Base-by-base conservation (phyloP, 2,329 filamentous ascomycete species). In the Nannizziopsis arthrosporioides region DNA sequence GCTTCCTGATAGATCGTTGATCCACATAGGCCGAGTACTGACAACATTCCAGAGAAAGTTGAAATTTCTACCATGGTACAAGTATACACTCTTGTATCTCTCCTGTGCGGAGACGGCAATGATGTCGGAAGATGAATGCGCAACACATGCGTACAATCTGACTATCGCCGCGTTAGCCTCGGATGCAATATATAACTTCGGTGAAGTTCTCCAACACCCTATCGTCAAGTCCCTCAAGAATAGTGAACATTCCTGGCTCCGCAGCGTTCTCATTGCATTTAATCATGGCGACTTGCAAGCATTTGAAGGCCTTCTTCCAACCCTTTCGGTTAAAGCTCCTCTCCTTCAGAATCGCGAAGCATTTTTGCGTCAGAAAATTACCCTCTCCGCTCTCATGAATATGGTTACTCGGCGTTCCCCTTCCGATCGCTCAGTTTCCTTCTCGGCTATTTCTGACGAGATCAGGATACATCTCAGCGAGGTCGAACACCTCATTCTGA, bases 401-500 rank as follows among this genome's bases (percentile, higher is more conserved):
- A 27, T 27, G 22, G 22, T 27, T 7, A 27, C 22, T 27, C 22
- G 22, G 3, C 22, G 22, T 27, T 27, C 22, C 22, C 22, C 22
- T 7, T 27, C 22, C 4, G 22, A 27, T 27, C 22, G 22, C 22
- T 27, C 22, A 27, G 7, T 27, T 27, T 7, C 22, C 22, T 27
- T 27, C 7, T 4, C 22, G 22, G 22, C 3, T 7, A 27, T 27
- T 27, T 27, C 22, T 7, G 22, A 27, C 22, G 22, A 27, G 7
- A 27, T 7, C 22, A 90, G 96, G 73, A 89, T 96, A 42, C 77
- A 80, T 57, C 78, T 81, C 2, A 80, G 90, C 59, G 87, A 95
- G 71, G 95, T 96, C 57, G 92, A 98, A 74, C 89, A 95, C 65
- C 73, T 98, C 54, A 84, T 96, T 61, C 96, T 98, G 92, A 95